Conservation (phyloP, 2,329 filamentous ascomycete species). For the Aureobasidium sp. region DNA sequence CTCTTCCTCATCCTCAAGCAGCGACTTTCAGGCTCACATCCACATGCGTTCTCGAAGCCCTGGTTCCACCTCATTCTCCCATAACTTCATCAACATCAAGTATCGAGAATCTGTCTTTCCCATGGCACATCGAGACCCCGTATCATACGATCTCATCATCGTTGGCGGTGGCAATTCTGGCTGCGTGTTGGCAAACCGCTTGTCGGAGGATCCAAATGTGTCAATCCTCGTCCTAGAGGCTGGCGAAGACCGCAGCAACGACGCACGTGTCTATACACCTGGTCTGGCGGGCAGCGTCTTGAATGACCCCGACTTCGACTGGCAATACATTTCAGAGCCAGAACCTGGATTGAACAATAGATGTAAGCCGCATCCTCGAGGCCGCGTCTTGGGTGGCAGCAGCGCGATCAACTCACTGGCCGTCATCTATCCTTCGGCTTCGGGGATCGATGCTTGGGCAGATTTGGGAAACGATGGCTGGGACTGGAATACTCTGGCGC, state of each 20-base stretch:
- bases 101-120: no score
- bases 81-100: no score
- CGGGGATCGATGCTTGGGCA: constrained; percentile 29
- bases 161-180: constrained; percentile 22
- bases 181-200: constrained; percentile 18
- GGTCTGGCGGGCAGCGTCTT: constrained; percentile 18
- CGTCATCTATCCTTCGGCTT: constrained; percentile 20
- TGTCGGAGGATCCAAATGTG: constrained; percentile 17
- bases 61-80: no score
- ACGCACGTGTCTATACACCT: constrained; percentile 19
- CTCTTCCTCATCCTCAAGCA: no score
- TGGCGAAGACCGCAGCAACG: constrained; percentile 17
- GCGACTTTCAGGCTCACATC: no score
- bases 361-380: constrained; percentile 24
- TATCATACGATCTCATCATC: constrained; percentile 18
- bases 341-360: constrained; percentile 9
- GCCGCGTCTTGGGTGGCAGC: constrained; percentile 32
- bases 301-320: constrained; percentile 24
- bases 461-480: constrained; percentile 30
- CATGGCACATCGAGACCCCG: no score
- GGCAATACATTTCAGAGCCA: constrained; percentile 19
- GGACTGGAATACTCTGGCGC: constrained; percentile 37
- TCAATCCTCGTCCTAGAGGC: constrained; percentile 22
- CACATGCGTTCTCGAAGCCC: no score
- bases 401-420: constrained; percentile 30